Evolutionary conservation across 1,139 yeast genomes (phyloP).

Genomic region (Candida pseudoviswanathii): DNA sequence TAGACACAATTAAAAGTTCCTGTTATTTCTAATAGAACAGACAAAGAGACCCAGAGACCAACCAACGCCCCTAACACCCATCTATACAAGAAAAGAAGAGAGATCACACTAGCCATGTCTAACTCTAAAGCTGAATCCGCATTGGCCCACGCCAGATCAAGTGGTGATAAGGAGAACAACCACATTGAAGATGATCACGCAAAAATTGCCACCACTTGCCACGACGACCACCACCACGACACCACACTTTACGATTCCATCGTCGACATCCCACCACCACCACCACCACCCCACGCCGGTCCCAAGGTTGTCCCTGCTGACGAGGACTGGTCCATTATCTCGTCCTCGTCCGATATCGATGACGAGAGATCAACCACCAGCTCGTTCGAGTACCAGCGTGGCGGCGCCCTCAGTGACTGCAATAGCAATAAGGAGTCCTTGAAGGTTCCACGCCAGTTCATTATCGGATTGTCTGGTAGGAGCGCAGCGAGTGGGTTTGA

Average conservation of each 20-base stretch:
- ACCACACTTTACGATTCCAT: conserved; percentile 1
- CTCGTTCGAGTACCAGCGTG: conserved; percentile 13
- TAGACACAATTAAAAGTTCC: conserved; percentile 30
- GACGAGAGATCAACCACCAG: conserved; percentile 36
- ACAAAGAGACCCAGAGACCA: background rate
- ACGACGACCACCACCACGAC: background rate
- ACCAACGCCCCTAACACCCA: background rate
- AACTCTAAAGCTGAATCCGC: background rate
- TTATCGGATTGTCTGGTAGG: background rate
- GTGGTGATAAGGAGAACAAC: background rate
- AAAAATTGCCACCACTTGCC: conserved; percentile 1
- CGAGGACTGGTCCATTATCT: conserved; percentile 52
- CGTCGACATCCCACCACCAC: conserved; percentile 1
- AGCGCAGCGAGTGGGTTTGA: background rate
- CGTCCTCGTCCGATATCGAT: conserved; percentile 45
- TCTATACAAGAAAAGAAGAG: too few species aligned
- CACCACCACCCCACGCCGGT: background rate
- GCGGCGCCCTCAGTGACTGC: background rate
- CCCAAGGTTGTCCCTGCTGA: conserved; percentile 16
- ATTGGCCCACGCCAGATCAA: background rate
- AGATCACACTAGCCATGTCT: background rate
- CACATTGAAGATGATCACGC: background rate
- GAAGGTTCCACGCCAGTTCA: conserved; percentile 11
- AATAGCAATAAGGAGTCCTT: conserved; percentile 4
- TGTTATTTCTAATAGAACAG: background rate